These are phyloP conservation scores for Solanum arcanum DNA, from an alignment of 257 asterid species.

Conservation along the genomic window DNA sequence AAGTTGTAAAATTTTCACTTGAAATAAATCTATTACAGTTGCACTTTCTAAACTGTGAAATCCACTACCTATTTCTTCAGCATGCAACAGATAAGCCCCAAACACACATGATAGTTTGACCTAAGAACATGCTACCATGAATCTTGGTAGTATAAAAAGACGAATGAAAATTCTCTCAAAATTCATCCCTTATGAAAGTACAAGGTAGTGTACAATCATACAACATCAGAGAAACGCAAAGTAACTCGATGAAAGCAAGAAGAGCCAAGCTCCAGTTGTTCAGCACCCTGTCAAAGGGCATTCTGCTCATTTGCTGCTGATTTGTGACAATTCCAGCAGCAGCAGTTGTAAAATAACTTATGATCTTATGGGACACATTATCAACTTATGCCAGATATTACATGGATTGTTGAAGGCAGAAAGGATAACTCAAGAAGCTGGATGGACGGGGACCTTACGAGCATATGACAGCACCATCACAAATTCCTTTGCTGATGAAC, in stretches of 20 bases:
- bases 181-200: background rate
- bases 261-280: background rate
- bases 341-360: background rate
- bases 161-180: background rate
- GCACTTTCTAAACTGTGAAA: background rate
- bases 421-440: background rate
- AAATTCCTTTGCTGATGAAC: slow-evolving; percentile 62
- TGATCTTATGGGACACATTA: background rate
- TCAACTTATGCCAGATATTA: background rate
- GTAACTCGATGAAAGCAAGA: background rate
- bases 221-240: background rate
- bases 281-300: background rate
- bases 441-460: slow-evolving; percentile 12
- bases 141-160: background rate
- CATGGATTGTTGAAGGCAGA: background rate
- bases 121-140: background rate
- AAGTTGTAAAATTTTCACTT: background rate
- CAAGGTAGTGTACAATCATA: background rate
- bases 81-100: background rate
- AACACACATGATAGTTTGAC: background rate
- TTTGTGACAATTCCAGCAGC: background rate
- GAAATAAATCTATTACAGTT: background rate
- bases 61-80: background rate
- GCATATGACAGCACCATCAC: slow-evolving; percentile 59
- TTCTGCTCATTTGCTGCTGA: background rate